phyloP scores from a whole-genome alignment of 768 basidiomycete genomes.

The Kwoniella dejecticola region DNA sequence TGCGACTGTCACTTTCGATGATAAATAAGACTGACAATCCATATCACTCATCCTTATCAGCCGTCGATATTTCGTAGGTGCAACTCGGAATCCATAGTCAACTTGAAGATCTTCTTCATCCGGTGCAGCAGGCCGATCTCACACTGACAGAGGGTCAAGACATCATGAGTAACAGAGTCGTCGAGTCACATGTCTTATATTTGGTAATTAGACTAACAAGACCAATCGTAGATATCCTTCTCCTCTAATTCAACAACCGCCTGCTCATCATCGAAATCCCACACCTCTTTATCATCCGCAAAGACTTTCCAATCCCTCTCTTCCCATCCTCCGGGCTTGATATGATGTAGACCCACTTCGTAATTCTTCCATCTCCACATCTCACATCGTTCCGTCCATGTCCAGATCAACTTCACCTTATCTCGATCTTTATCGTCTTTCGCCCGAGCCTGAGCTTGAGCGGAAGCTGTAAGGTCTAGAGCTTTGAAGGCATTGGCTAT shows the following conservation, averaged over 20 bases:
- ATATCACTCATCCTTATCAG: too few species aligned
- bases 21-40: too few species aligned
- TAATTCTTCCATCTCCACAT: slow-evolving; percentile 47
- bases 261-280: slow-evolving; percentile 36
- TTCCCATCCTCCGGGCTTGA: slow-evolving; percentile 39
- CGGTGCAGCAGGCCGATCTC: too few species aligned
- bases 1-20: too few species aligned
- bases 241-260: slow-evolving; percentile 28
- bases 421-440: slow-evolving; percentile 1
- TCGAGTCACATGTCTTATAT: too few species aligned
- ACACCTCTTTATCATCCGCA: slow-evolving; percentile 42
- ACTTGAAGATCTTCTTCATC: too few species aligned
- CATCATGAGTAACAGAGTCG: too few species aligned
- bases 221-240: slow-evolving; percentile 46
- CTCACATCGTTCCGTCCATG: slow-evolving; percentile 34
- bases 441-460: too few species aligned
- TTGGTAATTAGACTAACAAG: too few species aligned
- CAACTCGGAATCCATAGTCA: too few species aligned
- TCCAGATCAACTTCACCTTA: slow-evolving; percentile 38
- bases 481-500: slow-evolving; percentile 39
- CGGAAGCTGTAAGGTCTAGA: background rate
- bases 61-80: too few species aligned
- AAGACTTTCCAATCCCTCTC: slow-evolving; percentile 51
- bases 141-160: too few species aligned
- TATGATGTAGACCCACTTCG: slow-evolving; percentile 29